These are phyloP conservation scores for Eucalyptus regnans DNA, from an alignment of 345 rosid genomes.

Conservation along the genomic window DNA sequence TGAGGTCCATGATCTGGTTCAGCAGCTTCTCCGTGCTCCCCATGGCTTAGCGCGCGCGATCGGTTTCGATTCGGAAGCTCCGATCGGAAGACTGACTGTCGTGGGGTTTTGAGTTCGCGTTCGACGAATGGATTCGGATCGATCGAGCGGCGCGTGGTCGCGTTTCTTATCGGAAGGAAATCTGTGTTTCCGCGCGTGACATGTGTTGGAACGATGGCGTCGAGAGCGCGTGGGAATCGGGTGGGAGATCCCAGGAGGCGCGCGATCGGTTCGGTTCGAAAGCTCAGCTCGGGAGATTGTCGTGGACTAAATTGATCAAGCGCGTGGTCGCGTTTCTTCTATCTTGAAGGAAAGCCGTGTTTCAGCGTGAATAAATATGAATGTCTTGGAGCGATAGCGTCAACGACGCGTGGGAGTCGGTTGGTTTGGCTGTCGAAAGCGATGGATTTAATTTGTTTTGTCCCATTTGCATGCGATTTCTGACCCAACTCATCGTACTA, in stretches of 20 bases:
- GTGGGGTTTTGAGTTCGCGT: background rate
- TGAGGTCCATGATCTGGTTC: conserved; percentile 97
- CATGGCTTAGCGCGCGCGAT: conserved; percentile 12
- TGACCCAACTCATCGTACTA: no score
- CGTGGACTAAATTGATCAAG: background rate
- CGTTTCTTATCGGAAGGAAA: no score
- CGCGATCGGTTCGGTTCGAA: background rate
- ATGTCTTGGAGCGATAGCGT: background rate
- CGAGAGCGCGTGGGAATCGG: no score
- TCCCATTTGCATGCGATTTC: no score
- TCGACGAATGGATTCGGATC: no score
- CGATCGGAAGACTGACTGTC: background rate
- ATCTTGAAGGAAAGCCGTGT: background rate
- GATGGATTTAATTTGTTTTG: no score
- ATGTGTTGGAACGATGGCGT: no score
- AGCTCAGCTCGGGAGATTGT: background rate
- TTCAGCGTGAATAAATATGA: background rate
- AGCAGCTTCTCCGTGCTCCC: conserved; percentile 87
- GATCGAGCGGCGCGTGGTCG: no score
- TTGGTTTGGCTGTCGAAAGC: no score
- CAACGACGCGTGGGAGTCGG: background rate
- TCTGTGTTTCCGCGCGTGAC: no score
- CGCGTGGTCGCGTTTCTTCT: background rate
- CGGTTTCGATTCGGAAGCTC: background rate
- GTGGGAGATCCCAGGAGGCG: background rate